Evolutionary conservation across 2,329 filamentous ascomycete species (phyloP).

Genomic region (Trichoderma sp.): DNA sequence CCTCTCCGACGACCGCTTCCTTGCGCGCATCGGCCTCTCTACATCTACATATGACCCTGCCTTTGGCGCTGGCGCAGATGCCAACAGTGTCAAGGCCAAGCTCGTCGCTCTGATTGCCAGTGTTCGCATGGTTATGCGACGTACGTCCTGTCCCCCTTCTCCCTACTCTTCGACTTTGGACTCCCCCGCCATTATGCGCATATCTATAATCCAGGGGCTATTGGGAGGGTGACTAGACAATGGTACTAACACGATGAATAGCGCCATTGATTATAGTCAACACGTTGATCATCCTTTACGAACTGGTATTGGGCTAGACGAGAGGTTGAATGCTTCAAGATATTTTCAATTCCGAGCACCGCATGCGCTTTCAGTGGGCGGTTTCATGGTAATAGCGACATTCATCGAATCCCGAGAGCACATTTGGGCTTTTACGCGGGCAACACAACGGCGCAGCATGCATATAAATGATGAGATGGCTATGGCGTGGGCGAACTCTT

Average conservation of each 20-base stretch:
- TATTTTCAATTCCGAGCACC: background rate
- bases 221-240: no score
- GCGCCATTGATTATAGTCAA: slow-evolving; percentile 85
- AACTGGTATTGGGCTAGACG: slow-evolving; percentile 54
- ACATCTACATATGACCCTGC: slow-evolving; percentile 67
- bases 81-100: slow-evolving; percentile 75
- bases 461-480: background rate
- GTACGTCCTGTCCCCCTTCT: slow-evolving; percentile 45
- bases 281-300: slow-evolving; percentile 77
- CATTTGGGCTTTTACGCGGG: background rate
- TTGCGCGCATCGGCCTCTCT: slow-evolving; percentile 81
- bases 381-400: background rate
- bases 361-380: background rate
- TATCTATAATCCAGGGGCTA: background rate
- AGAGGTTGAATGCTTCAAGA: background rate
- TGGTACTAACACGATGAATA: slow-evolving; percentile 35
- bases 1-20: slow-evolving; percentile 91
- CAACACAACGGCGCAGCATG: background rate
- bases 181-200: background rate
- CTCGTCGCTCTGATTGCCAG: slow-evolving; percentile 87
- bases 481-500: background rate
- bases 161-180: background rate
- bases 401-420: background rate
- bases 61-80: slow-evolving; percentile 71
- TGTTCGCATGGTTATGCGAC: slow-evolving; percentile 87